phyloP scores from a whole-genome alignment of 495 filamentous ascomycete genomes.

The Extremus antarcticus region DNA sequence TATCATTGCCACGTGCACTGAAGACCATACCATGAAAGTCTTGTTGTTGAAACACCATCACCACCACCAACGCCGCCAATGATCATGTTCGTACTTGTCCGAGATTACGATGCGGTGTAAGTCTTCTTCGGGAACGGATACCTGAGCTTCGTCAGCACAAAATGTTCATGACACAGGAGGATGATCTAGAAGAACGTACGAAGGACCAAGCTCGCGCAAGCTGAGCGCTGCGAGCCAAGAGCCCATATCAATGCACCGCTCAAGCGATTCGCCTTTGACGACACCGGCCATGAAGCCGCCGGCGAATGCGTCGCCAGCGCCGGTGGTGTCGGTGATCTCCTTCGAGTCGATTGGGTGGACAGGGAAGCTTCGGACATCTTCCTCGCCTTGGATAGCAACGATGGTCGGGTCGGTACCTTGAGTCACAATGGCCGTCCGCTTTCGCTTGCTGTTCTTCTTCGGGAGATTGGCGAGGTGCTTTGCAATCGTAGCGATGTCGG shows the following conservation, averaged over 20 bases:
- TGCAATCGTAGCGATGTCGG: conserved; percentile 78
- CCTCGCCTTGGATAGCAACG: conserved; percentile 58
- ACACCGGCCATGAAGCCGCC: conserved; percentile 87
- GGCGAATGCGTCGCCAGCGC: conserved; percentile 92
- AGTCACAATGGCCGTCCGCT: conserved; percentile 78
- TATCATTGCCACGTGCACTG: neutral
- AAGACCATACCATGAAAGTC: neutral
- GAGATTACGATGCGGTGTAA: conserved; percentile 39
- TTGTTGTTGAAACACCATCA: conserved; percentile 18
- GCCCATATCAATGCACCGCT: conserved; percentile 70
- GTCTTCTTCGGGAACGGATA: conserved; percentile 77
- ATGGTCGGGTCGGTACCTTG: conserved; percentile 87
- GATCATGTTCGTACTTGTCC: too few relatives aligned
- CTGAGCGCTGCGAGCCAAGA: conserved; percentile 89
- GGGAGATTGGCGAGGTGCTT: conserved; percentile 73
- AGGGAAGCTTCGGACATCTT: conserved; percentile 61
- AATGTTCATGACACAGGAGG: neutral
- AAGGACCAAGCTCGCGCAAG: conserved; percentile 89
- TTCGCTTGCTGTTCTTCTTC: conserved; percentile 75
- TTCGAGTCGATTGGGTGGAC: conserved; percentile 64
- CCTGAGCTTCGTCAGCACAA: conserved; percentile 33
- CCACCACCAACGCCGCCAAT: neutral
- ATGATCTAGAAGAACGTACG: conserved; percentile 49
- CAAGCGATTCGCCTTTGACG: conserved; percentile 68
- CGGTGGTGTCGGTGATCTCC: conserved; percentile 88